phyloP scores from a whole-genome alignment of 768 basidiomycete species.

The Mycena pura region DNA sequence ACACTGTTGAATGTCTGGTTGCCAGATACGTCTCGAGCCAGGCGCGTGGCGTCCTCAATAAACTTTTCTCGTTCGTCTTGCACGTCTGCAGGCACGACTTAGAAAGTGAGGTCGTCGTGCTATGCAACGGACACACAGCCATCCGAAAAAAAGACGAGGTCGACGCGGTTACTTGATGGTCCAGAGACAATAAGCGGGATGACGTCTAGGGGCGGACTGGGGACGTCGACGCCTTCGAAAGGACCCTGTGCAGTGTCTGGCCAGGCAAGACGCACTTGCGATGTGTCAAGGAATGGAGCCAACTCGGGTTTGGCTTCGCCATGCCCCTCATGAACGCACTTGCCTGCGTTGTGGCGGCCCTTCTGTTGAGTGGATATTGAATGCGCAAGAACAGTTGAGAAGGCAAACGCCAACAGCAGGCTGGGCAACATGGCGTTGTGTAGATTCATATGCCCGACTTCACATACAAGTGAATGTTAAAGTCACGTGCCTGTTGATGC shows the following conservation, averaged over 20 bases:
- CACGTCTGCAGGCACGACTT: conserved; percentile 54
- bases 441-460: too few species aligned
- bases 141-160: conserved; percentile 80
- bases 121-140: conserved; percentile 63
- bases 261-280: conserved; percentile 12
- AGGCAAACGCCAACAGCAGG: too few species aligned
- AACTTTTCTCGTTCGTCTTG: conserved; percentile 66
- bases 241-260: not conserved
- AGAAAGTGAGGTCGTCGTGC: not conserved
- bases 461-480: too few species aligned
- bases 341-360: not conserved
- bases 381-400: too few species aligned
- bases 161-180: conserved; percentile 67
- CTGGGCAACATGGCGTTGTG: too few species aligned
- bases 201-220: conserved; percentile 57
- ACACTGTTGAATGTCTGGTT: conserved; percentile 83
- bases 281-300: not conserved
- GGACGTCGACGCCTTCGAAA: conserved; percentile 23
- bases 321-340: not conserved
- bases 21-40: conserved; percentile 71
- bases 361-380: not conserved
- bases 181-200: conserved; percentile 67
- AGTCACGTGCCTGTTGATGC: too few species aligned
- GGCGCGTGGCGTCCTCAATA: conserved; percentile 65
- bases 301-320: not conserved